Base-by-base conservation (phyloP, 306 rosid species). In the Trichosanthes cucumerina region DNA sequence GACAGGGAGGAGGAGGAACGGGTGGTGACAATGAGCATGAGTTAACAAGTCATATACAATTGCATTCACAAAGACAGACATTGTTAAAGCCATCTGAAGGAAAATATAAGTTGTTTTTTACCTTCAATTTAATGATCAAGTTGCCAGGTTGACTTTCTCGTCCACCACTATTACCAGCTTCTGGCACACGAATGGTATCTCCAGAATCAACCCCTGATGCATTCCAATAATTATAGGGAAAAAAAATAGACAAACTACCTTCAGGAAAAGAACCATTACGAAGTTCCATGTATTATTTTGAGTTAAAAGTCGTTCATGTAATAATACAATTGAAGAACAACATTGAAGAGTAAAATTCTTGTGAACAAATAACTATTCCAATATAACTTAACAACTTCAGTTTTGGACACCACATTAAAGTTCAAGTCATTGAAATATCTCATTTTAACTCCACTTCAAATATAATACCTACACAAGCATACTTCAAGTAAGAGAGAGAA, bases 111-210 rank as follows among this genome's bases (percentile, higher is more conserved):
- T 21, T 33, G 46, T 3, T 23, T 12, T 53, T 38, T 84, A 23
- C 99, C 99, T 89, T 95, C 80, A 95, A 79, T 85, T 88, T 91
- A 76, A 95, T 92, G 83, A 86, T 83, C 68, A 95, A 82, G 85
- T 85, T 89, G 83, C 99, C 97, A 76, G 95, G 78, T 41, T 79
- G 93, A 66, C 86, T 90, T 80, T 93, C 90, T 80, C 82, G 84
- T 81, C 89, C 86, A 59, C 90, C 96, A 54, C 88, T 84, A 89
- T 86, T 88, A 79, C 99, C 99, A 82, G 90, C 99, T 84, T 86
- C 96, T 47, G 97, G 97, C 71, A 95, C 93, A 82, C 93, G 92
- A 81, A 95, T 92, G 77, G 97, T 90, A 84, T 95, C 99, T 73
- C 97, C 99, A 15, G 90, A 83, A 79, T 91, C 97, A 81, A 95